Evolutionary conservation across 352 stramenopile species (phyloP).

Genomic region (Phytopythium montanum): DNA sequence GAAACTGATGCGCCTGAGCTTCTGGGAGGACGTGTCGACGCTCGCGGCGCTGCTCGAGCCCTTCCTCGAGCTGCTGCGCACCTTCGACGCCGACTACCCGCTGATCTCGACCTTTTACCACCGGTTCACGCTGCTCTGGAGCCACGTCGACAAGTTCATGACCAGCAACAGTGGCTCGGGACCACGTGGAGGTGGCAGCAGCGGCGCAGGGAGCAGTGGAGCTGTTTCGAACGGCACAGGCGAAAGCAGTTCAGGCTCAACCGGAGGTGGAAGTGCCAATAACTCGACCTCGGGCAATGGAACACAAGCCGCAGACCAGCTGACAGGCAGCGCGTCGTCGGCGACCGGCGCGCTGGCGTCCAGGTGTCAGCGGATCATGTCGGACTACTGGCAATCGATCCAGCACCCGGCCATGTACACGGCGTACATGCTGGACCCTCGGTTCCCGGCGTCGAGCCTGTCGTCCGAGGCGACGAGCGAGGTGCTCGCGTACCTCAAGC

Average conservation of each 20-base stretch:
- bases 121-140: conserved; percentile 62
- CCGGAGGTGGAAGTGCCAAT: neutral
- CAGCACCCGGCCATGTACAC: conserved; percentile 73
- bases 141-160: conserved; percentile 50
- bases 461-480: conserved; percentile 53
- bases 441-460: conserved; percentile 50
- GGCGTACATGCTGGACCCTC: conserved; percentile 72
- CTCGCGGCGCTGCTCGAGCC: conserved; percentile 57
- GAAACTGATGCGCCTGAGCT: conserved; percentile 37
- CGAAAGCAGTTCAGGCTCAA: neutral
- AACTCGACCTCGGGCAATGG: neutral
- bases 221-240: neutral
- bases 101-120: conserved; percentile 75
- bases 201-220: neutral
- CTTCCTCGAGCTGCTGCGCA: conserved; percentile 68
- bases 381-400: conserved; percentile 50
- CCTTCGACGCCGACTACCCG: conserved; percentile 55
- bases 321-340: neutral
- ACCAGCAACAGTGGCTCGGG: neutral
- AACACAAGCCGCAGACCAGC: neutral
- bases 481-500: conserved; percentile 59
- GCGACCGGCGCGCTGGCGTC: conserved; percentile 27
- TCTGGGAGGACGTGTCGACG: conserved; percentile 53
- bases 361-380: conserved; percentile 56
- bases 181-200: neutral